These are phyloP conservation scores for Amanita phalloides DNA, from an alignment of 768 basidiomycete species.

Conservation along the genomic window DNA sequence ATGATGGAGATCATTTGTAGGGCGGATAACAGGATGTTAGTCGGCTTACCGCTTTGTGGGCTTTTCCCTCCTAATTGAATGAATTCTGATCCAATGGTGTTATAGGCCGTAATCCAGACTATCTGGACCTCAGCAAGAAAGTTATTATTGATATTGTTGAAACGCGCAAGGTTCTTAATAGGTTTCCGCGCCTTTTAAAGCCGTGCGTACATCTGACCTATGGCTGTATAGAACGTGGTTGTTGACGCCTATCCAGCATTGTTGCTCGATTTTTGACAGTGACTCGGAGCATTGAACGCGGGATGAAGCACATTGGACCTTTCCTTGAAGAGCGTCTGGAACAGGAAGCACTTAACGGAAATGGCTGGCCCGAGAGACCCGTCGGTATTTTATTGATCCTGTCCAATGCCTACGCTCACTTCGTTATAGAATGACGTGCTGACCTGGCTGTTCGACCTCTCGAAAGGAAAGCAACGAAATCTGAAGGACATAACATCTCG, in stretches of 20 bases:
- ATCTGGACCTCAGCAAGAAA: constrained; percentile 9
- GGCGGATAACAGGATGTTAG: constrained; percentile 14
- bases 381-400: constrained; percentile 8
- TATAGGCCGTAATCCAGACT: constrained; percentile 14
- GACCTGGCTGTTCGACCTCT: constrained; percentile 32
- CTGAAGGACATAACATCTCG: constrained; percentile 19
- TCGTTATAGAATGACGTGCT: constrained; percentile 30
- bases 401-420: not conserved
- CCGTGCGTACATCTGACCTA: constrained; percentile 9
- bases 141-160: constrained; percentile 10
- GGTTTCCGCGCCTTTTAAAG: constrained; percentile 15
- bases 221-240: not conserved
- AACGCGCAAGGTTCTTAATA: constrained; percentile 12
- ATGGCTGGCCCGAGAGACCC: constrained; percentile 20
- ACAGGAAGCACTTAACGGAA: constrained; percentile 14
- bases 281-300: constrained; percentile 6
- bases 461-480: constrained; percentile 13
- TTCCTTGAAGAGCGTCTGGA: constrained; percentile 15
- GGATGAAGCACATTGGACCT: constrained; percentile 16
- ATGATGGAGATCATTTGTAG: constrained; percentile 13
- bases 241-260: constrained; percentile 6
- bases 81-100: not conserved
- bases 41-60: constrained; percentile 17
- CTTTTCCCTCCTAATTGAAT: not conserved
- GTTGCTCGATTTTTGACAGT: constrained; percentile 8